Conservation (phyloP, 2,329 filamentous ascomycete genomes). For the Colletotrichum endophyticum region DNA sequence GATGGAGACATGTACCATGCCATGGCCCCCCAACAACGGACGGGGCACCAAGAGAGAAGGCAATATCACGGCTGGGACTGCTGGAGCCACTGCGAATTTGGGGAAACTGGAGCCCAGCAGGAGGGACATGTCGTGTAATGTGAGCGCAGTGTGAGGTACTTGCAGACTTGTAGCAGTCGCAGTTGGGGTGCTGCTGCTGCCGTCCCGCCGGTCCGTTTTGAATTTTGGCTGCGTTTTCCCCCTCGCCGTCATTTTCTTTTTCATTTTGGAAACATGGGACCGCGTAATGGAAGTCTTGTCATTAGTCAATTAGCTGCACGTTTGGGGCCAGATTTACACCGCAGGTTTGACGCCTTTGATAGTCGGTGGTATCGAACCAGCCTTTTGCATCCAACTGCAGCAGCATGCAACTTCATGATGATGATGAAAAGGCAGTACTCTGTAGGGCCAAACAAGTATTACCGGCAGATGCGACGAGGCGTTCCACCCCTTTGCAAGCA, state of each 20-base stretch:
- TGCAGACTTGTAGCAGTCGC: neutral
- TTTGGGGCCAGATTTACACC: neutral
- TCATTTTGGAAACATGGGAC: neutral
- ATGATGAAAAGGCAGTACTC: neutral
- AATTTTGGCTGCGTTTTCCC: neutral
- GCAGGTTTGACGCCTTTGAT: neutral
- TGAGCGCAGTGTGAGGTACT: neutral
- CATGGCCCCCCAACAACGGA: neutral
- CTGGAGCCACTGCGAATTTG: neutral
- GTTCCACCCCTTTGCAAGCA: neutral
- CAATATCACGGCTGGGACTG: neutral
- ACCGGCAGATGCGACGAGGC: neutral
- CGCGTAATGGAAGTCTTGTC: neutral
- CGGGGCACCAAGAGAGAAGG: neutral
- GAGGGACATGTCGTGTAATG: neutral
- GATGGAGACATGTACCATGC: neutral
- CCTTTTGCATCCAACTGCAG: neutral
- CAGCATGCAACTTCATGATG: neutral
- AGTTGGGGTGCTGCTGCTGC: neutral
- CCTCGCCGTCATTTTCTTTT: neutral
- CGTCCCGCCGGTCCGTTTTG: neutral
- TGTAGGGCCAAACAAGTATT: neutral
- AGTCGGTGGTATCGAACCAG: neutral
- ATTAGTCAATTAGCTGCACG: neutral
- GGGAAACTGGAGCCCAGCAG: neutral